A percentile compares a stretch with the other conserved stretches of the same genome.
phyloP scores from a whole-genome alignment of 106 monocot species.

The Dioscorea alata region DNA sequence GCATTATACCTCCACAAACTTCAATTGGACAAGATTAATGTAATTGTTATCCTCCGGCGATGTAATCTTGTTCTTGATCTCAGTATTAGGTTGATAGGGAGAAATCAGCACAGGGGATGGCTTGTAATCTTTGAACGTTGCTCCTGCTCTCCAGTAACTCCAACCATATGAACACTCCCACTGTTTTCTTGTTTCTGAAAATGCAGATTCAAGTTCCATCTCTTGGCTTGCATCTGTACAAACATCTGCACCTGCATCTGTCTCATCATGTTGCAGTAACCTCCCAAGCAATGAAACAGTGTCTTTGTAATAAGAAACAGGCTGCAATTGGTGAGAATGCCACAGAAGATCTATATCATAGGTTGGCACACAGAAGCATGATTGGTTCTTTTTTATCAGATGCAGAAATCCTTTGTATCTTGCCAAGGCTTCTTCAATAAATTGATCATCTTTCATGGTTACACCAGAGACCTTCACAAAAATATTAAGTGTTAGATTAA shows the following conservation, averaged over 20 bases:
- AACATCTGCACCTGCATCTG: conserved; percentile 53
- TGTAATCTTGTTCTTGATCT: background rate
- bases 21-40: conserved; percentile 30
- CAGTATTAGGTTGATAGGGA: conserved; percentile 6
- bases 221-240: conserved; percentile 79
- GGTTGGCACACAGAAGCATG: conserved; percentile 73
- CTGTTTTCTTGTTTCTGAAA: conserved; percentile 58
- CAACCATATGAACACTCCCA: conserved; percentile 75
- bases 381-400: conserved; percentile 71
- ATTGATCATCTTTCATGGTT: conserved; percentile 40
- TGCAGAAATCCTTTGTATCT: conserved; percentile 90
- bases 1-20: conserved; percentile 55
- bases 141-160: conserved; percentile 88
- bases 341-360: conserved; percentile 95
- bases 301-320: conserved; percentile 77
- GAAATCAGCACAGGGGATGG: conserved; percentile 40
- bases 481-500: too few relatives aligned
- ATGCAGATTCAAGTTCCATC: conserved; percentile 73
- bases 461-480: conserved; percentile 63
- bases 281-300: conserved; percentile 53
- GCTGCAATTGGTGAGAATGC: conserved; percentile 93
- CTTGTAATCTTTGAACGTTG: conserved; percentile 51
- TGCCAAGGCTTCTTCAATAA: conserved; percentile 55
- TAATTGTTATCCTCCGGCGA: background rate
- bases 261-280: conserved; percentile 87